These are phyloP conservation scores for Chaetomium fimeti DNA, from an alignment of 495 filamentous ascomycete species.

Conservation along the genomic window DNA sequence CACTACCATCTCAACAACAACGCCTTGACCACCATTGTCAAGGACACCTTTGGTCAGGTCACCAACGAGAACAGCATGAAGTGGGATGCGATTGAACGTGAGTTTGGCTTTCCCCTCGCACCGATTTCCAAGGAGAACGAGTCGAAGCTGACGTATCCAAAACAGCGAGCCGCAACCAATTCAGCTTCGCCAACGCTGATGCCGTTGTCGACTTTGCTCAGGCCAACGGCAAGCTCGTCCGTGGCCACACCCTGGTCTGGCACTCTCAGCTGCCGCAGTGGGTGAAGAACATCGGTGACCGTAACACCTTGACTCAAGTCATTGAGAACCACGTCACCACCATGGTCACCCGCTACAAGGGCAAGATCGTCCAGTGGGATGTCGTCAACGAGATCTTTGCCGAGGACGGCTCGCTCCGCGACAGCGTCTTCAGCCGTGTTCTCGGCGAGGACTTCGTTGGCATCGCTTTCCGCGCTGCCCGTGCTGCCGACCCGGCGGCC, in stretches of 20 bases:
- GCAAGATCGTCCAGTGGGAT: constrained; percentile 62
- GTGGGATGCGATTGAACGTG: constrained; percentile 45
- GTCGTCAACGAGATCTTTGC: constrained; percentile 67
- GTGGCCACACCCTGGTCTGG: constrained; percentile 63
- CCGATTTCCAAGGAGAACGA: neutral
- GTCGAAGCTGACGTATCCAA: constrained; percentile 29
- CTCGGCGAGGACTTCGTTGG: constrained; percentile 56
- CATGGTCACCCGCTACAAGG: constrained; percentile 56
- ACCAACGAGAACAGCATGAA: constrained; percentile 68
- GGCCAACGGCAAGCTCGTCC: constrained; percentile 54
- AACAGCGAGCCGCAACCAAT: constrained; percentile 46
- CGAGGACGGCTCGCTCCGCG: constrained; percentile 56
- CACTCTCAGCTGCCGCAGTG: constrained; percentile 61
- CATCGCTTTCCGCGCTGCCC: constrained; percentile 62
- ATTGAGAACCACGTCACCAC: constrained; percentile 60
- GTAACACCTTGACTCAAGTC: constrained; percentile 49
- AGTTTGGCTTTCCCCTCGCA: neutral
- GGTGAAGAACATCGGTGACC: constrained; percentile 56
- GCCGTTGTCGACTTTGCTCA: constrained; percentile 59
- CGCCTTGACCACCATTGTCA: constrained; percentile 53
- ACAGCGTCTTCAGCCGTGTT: constrained; percentile 56
- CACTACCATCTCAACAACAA: constrained; percentile 51
- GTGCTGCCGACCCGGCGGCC: constrained; percentile 54
- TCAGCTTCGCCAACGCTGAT: constrained; percentile 52
- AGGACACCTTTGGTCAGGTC: constrained; percentile 58